Conservation (phyloP, 2,329 filamentous ascomycete species). For the Hypoxylon rubiginosum region DNA sequence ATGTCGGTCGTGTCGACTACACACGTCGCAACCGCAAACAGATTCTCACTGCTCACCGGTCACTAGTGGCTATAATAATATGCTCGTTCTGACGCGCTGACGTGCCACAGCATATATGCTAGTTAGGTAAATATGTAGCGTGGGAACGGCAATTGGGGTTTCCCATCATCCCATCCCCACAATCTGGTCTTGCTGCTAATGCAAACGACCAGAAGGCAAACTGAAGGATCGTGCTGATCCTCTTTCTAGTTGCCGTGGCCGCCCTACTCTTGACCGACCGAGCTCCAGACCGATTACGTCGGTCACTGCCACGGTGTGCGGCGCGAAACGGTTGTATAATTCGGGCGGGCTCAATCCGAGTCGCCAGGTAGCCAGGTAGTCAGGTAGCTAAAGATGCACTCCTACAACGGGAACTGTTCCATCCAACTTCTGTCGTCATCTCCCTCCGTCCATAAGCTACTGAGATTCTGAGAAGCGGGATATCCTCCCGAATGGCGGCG, state of each 20-base stretch:
- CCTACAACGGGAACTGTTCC: neutral
- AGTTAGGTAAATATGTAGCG: conserved; percentile 23
- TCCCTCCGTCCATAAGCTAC: neutral
- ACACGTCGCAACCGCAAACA: conserved; percentile 7
- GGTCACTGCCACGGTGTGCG: conserved; percentile 19
- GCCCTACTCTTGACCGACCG: conserved; percentile 13
- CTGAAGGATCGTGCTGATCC: conserved; percentile 21
- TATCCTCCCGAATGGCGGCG: conserved; percentile 33
- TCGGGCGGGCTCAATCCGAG: conserved; percentile 26
- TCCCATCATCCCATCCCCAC: conserved; percentile 9
- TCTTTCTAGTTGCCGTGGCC: conserved; percentile 10
- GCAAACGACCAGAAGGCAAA: conserved; percentile 25
- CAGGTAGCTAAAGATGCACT: conserved; percentile 18
- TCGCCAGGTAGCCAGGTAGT: conserved; percentile 19
- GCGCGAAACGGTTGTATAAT: conserved; percentile 15
- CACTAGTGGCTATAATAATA: conserved; percentile 23
- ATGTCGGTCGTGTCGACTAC: conserved; percentile 12
- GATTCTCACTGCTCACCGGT: conserved; percentile 27
- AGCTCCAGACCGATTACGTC: conserved; percentile 32
- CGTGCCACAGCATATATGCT: conserved; percentile 31
- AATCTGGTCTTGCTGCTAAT: conserved; percentile 4
- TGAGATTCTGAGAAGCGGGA: conserved; percentile 20
- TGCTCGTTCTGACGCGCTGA: conserved; percentile 15
- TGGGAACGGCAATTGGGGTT: conserved; percentile 5
- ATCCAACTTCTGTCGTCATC: conserved; percentile 19